Evolutionary conservation across 768 basidiomycete species (phyloP).

Genomic region (Strobilomyces dryophilus): DNA sequence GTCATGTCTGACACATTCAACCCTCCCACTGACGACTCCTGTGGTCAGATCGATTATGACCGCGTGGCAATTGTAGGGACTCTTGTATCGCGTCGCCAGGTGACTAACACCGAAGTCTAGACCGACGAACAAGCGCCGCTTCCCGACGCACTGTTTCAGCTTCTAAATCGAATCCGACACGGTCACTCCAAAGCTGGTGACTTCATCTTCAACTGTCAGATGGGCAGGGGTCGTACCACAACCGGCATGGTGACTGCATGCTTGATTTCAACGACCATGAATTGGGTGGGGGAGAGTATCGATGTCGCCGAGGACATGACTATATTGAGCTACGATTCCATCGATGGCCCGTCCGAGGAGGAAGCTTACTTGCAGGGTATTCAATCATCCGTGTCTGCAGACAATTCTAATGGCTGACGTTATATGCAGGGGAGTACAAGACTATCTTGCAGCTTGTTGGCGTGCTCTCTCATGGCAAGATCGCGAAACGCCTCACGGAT

Average conservation of each 20-base stretch:
- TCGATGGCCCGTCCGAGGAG: conserved; percentile 84
- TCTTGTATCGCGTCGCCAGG: neutral
- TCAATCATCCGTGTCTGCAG: neutral
- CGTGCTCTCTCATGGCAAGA: conserved; percentile 86
- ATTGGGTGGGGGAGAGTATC: conserved; percentile 48
- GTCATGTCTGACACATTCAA: neutral
- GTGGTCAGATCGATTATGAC: conserved; percentile 69
- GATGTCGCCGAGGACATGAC: conserved; percentile 33
- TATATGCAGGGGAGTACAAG: conserved; percentile 86
- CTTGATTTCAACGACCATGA: conserved; percentile 71
- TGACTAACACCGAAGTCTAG: conserved; percentile 37
- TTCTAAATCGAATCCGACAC: conserved; percentile 69
- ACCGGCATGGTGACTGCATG: conserved; percentile 94
- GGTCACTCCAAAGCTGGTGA: conserved; percentile 60
- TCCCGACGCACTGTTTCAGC: conserved; percentile 76
- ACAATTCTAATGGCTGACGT: neutral
- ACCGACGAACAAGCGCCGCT: conserved; percentile 97
- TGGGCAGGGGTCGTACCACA: conserved; percentile 89
- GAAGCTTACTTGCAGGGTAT: conserved; percentile 84
- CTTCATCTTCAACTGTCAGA: conserved; percentile 95
- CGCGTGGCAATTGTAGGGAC: conserved; percentile 81
- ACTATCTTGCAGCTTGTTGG: conserved; percentile 92
- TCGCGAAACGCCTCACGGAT: conserved; percentile 88
- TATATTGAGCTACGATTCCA: conserved; percentile 54
- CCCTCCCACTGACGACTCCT: conserved; percentile 1